Evolutionary conservation across 2,329 filamentous ascomycete species (phyloP), one percentile per base, ranked within the genome.

Genomic region (Sordariomycetes sp.): DNA sequence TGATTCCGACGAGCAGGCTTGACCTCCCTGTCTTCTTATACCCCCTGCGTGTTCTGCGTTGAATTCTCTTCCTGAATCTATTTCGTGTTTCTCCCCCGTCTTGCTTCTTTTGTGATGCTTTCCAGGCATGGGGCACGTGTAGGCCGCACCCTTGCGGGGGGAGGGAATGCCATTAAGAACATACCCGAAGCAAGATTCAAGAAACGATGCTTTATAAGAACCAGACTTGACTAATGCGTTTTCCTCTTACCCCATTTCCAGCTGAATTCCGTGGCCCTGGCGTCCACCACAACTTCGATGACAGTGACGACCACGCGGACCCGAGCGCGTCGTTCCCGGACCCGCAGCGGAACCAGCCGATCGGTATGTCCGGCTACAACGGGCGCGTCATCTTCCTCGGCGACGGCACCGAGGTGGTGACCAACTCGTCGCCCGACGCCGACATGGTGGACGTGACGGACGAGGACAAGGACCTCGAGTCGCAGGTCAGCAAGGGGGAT

Each of bases 301-400:
- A 92, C 69, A 90, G 84, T 72, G 86, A 87, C 76, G 87, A 90
- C 70, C 79, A 88, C 74, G 86, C 90, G 67, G 79, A 83, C 71
- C 85, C 88, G 67, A 81, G 82, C 65, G 80, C 46, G 25, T 25
- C 43, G 34, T 28, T 28, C 51, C 28, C 51, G 8, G 24, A 32
- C 51, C 24, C 51, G 51, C 51, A 58, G 24, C 22, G 80, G 70
- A 73, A 75, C 66, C 81, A 79, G 71, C 75, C 78, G 65, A 87
- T 88, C 68, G 82, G 83, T 63, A 76, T 82, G 66, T 77, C 85
- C 12, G 87, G 86, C 70, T 88, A 87, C 71, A 83, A 84, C 71
- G 90, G 91, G 65, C 86, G 92, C 66, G 91, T 97, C 72, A 97
- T 97, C 72, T 86, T 96, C 70, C 83, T 99, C 65, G 92, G 93